Evolutionary conservation across 2,329 filamentous ascomycete genomes (phyloP), one percentile per base, ranked within the genome.

Genomic region (Stachybotrys chlorohalonatus): DNA sequence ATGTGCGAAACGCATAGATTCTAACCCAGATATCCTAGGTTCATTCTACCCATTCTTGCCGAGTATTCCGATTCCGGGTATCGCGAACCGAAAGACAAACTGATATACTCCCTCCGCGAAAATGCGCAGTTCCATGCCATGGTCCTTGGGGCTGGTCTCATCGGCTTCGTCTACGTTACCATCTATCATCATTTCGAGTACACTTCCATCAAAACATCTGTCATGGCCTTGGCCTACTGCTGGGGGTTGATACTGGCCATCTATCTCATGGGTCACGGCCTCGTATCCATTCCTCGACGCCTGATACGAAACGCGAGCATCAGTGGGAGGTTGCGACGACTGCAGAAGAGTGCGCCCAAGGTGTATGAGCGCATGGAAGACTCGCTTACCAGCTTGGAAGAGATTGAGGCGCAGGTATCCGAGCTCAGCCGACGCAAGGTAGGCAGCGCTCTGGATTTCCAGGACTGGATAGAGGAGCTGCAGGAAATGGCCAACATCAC

Each of bases 11-110:
- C 24, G 4, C 24, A 24, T 24, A 2, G 24, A 4, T 24, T 11
- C 42, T 24, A 49, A 17, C 48, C 24, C 32, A 42, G 30, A 31
- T 31, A 39, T 51, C 46, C 60, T 66, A 92, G 87, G 88, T 83
- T 91, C 58, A 90, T 99, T 58, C 84, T 99, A 42, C 94, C 94
- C 13, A 82, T 97, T 52, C 83, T 99, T 55, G 94, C 87, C 69
- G 93, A 97, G 71, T 99, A 96, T 71, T 87, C 89, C 70, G 94
- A 97, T 70, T 89, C 93, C 31, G 94, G 94, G 53, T 95, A 96
- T 69, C 86, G 91, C 63, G 90, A 96, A 58, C 86, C 91, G 5
- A 87, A 86, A 68, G 86, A 84, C 62, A 86, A 90, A 59, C 73
- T 96, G 47, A 70, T 90, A 55, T 95, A 96, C 73, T 95, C 93